Conservation (phyloP, 495 filamentous ascomycete species). For the Daldinia grandis region DNA sequence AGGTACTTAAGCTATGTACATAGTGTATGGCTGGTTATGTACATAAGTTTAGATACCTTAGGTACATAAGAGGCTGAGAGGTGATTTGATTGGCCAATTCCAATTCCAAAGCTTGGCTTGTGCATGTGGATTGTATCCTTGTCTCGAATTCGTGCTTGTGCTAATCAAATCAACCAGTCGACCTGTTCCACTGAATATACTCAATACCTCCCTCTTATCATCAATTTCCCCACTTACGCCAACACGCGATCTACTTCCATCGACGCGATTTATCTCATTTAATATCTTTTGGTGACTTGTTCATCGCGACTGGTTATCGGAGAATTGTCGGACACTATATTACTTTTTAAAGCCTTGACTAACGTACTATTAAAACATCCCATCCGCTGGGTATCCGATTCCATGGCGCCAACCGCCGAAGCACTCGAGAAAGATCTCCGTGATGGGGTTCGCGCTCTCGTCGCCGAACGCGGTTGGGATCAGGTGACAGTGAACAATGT, state of each 20-base stretch:
- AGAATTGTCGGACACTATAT: background rate
- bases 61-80: background rate
- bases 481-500: conserved; percentile 80
- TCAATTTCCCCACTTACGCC: background rate
- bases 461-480: conserved; percentile 62
- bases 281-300: background rate
- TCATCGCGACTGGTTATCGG: background rate
- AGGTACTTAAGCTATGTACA: too few relatives aligned
- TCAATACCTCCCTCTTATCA: background rate
- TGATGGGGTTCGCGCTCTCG: conserved; percentile 65
- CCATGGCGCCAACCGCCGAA: conserved; percentile 39
- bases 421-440: conserved; percentile 64
- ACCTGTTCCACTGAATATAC: background rate
- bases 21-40: too few relatives aligned
- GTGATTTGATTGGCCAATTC: background rate
- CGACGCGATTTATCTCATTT: background rate
- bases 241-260: background rate
- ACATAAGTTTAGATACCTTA: too few relatives aligned
- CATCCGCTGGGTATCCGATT: background rate
- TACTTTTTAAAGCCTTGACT: background rate
- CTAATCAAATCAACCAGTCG: background rate
- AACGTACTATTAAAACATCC: background rate
- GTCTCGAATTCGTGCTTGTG: background rate
- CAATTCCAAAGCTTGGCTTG: background rate
- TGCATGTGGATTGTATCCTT: background rate